A percentile compares a stretch with the other conserved stretches of the same genome.
Conservation (phyloP, 1,284 basidiomycete species). For the Boletus sp. region DNA sequence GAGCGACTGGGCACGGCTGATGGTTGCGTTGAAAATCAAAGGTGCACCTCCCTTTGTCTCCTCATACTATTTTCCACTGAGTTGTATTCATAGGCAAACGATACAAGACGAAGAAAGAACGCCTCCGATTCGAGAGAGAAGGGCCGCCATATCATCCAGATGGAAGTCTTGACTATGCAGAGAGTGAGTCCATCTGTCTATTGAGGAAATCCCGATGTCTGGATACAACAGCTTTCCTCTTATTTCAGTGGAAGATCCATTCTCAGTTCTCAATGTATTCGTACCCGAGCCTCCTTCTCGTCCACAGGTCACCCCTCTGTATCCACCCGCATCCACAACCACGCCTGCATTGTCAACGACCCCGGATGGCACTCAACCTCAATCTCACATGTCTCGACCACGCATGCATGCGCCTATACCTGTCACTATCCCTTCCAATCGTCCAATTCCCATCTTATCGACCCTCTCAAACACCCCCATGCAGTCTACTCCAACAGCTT, state of each 20-base stretch:
- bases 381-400: not conserved
- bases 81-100: slow-evolving; percentile 50
- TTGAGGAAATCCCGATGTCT: not conserved
- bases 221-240: not conserved
- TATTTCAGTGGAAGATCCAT: slow-evolving; percentile 71
- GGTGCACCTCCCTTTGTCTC: slow-evolving; percentile 36
- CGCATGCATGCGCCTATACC: slow-evolving; percentile 9
- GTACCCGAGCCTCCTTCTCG: slow-evolving; percentile 53
- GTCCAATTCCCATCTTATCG: slow-evolving; percentile 16
- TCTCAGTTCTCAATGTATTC: slow-evolving; percentile 58
- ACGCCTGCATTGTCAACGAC: not conserved
- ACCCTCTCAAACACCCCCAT: slow-evolving; percentile 8
- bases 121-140: slow-evolving; percentile 65
- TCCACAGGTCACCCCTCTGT: slow-evolving; percentile 56
- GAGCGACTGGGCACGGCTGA: slow-evolving; percentile 63
- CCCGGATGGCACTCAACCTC: slow-evolving; percentile 9
- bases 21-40: slow-evolving; percentile 69
- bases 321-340: slow-evolving; percentile 37
- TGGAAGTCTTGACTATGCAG: slow-evolving; percentile 69
- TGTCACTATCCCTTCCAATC: slow-evolving; percentile 16
- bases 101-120: slow-evolving; percentile 74
- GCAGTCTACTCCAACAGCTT: not conserved
- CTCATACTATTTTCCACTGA: not conserved
- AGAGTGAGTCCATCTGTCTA: slow-evolving; percentile 43
- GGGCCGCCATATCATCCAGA: slow-evolving; percentile 64